Evolutionary conservation across 1,139 yeast species (phyloP).

Genomic region (Candida sanyaensis): DNA sequence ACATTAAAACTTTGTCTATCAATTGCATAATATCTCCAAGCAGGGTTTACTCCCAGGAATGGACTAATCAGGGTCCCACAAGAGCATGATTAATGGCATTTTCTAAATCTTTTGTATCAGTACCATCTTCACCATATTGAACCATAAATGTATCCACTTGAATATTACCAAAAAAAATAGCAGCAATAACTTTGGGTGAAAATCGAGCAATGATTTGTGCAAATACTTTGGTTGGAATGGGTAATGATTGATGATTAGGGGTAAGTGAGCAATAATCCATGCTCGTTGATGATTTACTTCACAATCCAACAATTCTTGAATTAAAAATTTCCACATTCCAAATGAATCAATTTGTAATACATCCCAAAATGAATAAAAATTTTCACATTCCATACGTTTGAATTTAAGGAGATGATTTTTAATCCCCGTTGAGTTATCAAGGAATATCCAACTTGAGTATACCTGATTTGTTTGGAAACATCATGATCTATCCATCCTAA

Average conservation of each 20-base stretch:
- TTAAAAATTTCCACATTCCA: constrained; percentile 31
- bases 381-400: constrained; percentile 32
- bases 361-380: constrained; percentile 26
- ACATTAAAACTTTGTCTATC: constrained; percentile 30
- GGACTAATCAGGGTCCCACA: constrained; percentile 34
- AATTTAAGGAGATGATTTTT: constrained; percentile 32
- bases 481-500: constrained; percentile 41
- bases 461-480: constrained; percentile 31
- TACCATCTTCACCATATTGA: constrained; percentile 24
- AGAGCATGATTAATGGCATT: constrained; percentile 29
- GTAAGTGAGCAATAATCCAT: constrained; percentile 35
- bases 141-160: constrained; percentile 29
- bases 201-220: constrained; percentile 29
- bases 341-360: constrained; percentile 24
- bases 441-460: constrained; percentile 28
- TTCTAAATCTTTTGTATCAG: constrained; percentile 16
- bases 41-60: constrained; percentile 28
- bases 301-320: constrained; percentile 29
- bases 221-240: constrained; percentile 28
- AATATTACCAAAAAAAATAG: constrained; percentile 30
- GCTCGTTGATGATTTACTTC: constrained; percentile 31
- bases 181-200: constrained; percentile 36
- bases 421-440: constrained; percentile 26
- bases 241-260: constrained; percentile 24
- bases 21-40: constrained; percentile 35